Base-by-base conservation (phyloP, 192 early-diverging fungal species). In the Coemansia sp. region DNA sequence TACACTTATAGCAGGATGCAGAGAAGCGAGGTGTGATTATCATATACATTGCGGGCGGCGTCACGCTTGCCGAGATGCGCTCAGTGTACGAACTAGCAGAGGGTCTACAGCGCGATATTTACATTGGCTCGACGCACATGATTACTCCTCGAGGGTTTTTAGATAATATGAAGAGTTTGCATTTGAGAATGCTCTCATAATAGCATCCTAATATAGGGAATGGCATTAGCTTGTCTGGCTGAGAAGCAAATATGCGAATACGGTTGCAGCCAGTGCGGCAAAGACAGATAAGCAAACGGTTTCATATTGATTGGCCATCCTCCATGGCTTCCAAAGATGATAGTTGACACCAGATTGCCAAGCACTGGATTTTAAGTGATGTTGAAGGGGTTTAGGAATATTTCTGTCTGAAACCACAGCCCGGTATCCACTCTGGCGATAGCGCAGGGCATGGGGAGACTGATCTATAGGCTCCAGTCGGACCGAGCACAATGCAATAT, bases 91-190 rank as follows among this genome's bases (percentile, higher is more conserved):
- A 80, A 31, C 54, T 83, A n/a, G 56, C 74, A 7, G 56, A 69
- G 10, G 57, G 61, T 23, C 71, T 67, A 50, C 69, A 68, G 2
- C 71, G 73, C 30, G 68, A 83, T 4, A 65, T 83, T 2, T 83
- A 74, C 64, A 75, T 83, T 19, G 82, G 79, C 16, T 76, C 77
- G 12, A 83, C 82, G 18, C 82, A 83, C 53, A 62, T 80, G 10
- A 73, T 77, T 55, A 83, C 77, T 52, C 82, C 82, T 0, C 71
- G 70, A 6, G 78, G 70, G 7, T 83, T 80, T 34, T 27, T 83
- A 23, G 67, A 76, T 32, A 68, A 79, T 22, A 56, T 83, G 58
- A 75, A 74, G 50, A 60, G 73, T 52, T 61, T 83, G 41, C 69
- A 76, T 34, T 65, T 70, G 54, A 58, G 60, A 31, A 65, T 71